phyloP scores from a whole-genome alignment of 495 filamentous ascomycete genomes.

The Xylaria acuta region DNA sequence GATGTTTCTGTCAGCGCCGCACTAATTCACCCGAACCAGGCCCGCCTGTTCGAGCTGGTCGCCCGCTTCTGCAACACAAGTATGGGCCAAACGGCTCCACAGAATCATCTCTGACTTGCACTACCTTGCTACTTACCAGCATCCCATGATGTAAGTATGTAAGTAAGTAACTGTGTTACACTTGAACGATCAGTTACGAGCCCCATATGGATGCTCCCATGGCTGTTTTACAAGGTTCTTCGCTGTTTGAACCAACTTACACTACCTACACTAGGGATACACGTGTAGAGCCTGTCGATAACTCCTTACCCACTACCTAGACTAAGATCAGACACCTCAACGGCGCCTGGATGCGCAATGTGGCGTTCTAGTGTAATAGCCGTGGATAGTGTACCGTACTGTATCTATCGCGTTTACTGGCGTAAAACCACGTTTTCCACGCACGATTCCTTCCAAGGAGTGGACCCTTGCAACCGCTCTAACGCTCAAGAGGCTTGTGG shows the following conservation, averaged over 20 bases:
- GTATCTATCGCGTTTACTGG: background rate
- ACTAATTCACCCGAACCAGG: slow-evolving; percentile 16
- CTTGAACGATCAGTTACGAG: slow-evolving; percentile 6
- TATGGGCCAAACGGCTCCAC: slow-evolving; percentile 14
- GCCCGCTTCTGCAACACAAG: background rate
- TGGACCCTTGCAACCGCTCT: background rate
- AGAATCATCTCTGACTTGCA: background rate
- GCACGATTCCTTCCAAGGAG: background rate
- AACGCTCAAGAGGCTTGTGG: background rate
- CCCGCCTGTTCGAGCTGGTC: background rate
- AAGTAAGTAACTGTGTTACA: background rate
- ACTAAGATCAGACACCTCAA: background rate
- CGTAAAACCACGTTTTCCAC: background rate
- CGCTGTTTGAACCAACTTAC: background rate
- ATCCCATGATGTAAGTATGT: background rate
- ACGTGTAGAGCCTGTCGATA: background rate
- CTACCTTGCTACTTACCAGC: background rate
- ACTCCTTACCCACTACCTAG: background rate
- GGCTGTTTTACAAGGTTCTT: background rate
- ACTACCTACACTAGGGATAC: too few relatives aligned
- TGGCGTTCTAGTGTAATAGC: background rate
- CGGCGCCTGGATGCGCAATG: background rate
- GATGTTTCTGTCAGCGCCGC: slow-evolving; percentile 13
- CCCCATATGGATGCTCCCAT: background rate
- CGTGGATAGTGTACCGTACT: background rate